A percentile compares a stretch with the other conserved stretches of the same genome.
phyloP scores from a whole-genome alignment of 805 yeast genomes.

The Myxozyma kluyveri region DNA sequence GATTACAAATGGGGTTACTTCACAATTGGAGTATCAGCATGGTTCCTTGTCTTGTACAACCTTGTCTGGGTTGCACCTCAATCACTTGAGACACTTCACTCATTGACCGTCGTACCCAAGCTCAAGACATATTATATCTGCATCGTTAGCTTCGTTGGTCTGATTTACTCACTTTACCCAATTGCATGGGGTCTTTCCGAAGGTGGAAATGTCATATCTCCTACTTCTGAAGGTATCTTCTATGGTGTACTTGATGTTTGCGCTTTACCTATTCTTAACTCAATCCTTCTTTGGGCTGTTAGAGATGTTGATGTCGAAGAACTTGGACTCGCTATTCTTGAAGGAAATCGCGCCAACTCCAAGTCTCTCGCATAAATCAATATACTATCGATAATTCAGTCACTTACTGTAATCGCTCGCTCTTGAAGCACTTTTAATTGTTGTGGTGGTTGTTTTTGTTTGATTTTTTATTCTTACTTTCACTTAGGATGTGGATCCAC shows the following conservation, averaged over 20 bases:
- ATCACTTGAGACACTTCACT: slow-evolving; percentile 14
- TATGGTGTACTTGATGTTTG: slow-evolving; percentile 55
- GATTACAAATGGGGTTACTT: slow-evolving; percentile 70
- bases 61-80: slow-evolving; percentile 18
- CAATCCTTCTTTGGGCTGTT: slow-evolving; percentile 26
- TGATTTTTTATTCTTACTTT: too few species aligned
- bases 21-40: slow-evolving; percentile 50
- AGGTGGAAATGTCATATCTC: slow-evolving; percentile 60
- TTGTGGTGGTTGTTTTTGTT: too few species aligned
- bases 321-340: slow-evolving; percentile 30
- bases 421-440: too few species aligned
- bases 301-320: slow-evolving; percentile 30
- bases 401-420: too few species aligned
- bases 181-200: slow-evolving; percentile 54
- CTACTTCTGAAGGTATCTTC: slow-evolving; percentile 57
- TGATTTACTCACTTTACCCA: slow-evolving; percentile 42
- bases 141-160: not conserved
- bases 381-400: too few species aligned
- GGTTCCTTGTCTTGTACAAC: slow-evolving; percentile 34
- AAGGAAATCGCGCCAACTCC: too few species aligned
- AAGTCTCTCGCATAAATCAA: too few species aligned
- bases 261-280: slow-evolving; percentile 38
- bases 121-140: slow-evolving; percentile 9
- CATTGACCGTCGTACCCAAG: slow-evolving; percentile 17
- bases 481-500: too few species aligned